Evolutionary conservation across 2,329 filamentous ascomycete species (phyloP), one percentile per base, ranked within the genome.

Genomic region (Metarhizium sp.): DNA sequence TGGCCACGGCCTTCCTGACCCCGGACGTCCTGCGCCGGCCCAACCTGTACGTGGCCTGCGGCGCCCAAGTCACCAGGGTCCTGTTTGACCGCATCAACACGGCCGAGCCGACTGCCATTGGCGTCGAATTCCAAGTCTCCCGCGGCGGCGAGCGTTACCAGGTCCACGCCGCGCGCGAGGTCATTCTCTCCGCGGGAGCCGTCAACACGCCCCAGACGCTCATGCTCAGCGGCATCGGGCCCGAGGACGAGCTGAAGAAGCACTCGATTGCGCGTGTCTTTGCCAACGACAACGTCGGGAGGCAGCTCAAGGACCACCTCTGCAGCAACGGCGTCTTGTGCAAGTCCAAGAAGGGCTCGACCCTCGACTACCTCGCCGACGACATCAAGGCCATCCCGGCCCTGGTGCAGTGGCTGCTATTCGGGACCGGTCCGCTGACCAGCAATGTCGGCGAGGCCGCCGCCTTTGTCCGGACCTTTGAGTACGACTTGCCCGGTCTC

Each of bases 231-330:
- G 55, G 52, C 14, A 57, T 57, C 13, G 52, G 52, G 5, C 55
- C 55, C 4, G 52, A 48, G 5, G 52, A 50, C 20, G 45, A 57
- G 14, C 49, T 57, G 32, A 36, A 38, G 30, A 50, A 38, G 43
- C 55, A 57, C 34, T 52, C 52, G 13, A 54, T 57, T 38, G 7
- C 43, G 25, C 72, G 82, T 5, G 63, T 84, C 40, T 68, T 72
- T 2, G 75, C 86, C 62, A 73, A 82, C 2, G 82, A 81, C 0
- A 83, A 82, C 46, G 82, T 88, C 13, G 84, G 84, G 30, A 75
- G 72, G 32, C 84, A 85, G 66, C 51, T 66, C 34, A 60, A 61
- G 58, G 65, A 67, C 54, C 65, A 64, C n/a, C 54, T 61, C 14
- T 55, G 55, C 55, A 51, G 57, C n/a, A 53, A 50, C 29, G 57